Base-by-base conservation (phyloP, 2,329 filamentous ascomycete species). In the Piedraia hortae region DNA sequence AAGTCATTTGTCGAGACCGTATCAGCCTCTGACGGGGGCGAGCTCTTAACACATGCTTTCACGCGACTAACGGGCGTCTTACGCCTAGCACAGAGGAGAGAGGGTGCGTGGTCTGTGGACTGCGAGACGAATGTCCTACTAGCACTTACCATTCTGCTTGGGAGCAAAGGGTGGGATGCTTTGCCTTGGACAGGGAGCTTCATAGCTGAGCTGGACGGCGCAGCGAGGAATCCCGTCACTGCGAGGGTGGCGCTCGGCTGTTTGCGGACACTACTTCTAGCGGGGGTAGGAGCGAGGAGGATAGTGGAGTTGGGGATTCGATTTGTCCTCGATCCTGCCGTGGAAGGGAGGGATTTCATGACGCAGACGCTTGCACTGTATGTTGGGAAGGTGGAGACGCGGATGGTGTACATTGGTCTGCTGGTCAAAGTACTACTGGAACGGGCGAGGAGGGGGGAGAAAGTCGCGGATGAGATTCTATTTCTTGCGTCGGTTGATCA, bases 91-190 rank as follows among this genome's bases (percentile, higher is more conserved):
- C 73, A 80, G 44, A 73, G 67, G 40, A 60, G 73, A 18, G 72
- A 80, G 36, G 59, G 55, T 3, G 66, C 80, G 10, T 66, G 70
- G 4, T 77, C 78, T 3, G 54, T 97, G 12, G 54, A 70, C 2
- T 89, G 78, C 42, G 82, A 91, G 37, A 91, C 88, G 52, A 97
- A 93, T 38, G 73, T 71, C 4, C 60, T 97, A 4, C 55, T 97
- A 21, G 75, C 78, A 1, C 69, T 71, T 20, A 90, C 85, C 0
- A 72, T 97, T 27, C 58, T 97, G 5, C 66, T 97, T 93, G 24
- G 61, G 66, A 1, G 60, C 73, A 1, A 62, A 60, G 18, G 80
- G 93, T 34, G 62, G 69, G 5, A 55, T 88, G 1, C 59, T 90
- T 20, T 51, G 56, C 12, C 62, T n/a, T n/a, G n/a, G n/a, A n/a